Evolutionary conservation across 2,329 filamentous ascomycete species (phyloP), one percentile per base, ranked within the genome.

Genomic region (Trichoderma sp.): DNA sequence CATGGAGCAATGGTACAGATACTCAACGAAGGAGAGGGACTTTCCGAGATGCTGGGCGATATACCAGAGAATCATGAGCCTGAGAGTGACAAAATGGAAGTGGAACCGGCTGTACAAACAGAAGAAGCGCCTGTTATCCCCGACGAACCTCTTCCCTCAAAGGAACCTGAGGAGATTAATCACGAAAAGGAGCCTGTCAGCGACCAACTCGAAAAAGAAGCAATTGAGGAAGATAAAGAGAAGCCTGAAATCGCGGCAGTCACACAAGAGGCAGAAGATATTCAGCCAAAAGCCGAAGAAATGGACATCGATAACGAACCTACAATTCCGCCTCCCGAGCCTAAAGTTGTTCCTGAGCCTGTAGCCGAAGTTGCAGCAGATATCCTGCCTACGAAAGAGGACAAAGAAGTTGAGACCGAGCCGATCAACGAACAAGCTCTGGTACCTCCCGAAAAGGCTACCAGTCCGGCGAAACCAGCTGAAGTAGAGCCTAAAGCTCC

Each of bases 1-100:
- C 80, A 87, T 58, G 82, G 85, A 49, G 82, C 84, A 5, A 79
- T 85, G 76, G 79, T 82, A 5, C 81, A 81, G 65, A 79, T 88
- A 62, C 74, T 85, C 10, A 81, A 79, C 3, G 82, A 86, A 62
- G 73, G 78, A 2, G 83, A 85, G 61, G 80, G 78, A 4, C 71
- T 87, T 37, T 70, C 76, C 16, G 79, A 81, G 21, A 80, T 86
- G 76, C 73, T 86, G 8, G 82, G 82, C n/a, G 70, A 78, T 16
- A 35, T 52, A n/a, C 60, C 61, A 29, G 16, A 19, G n/a, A 24
- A 16, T 29, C 31, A 31, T 4, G 52, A 52, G 10, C 33, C 35
- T 1, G 37, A 37, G 29, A 10, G 7, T 21, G 61, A 66, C 16
- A 67, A 57, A 40, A 56, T 66, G 43, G 49, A 60, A 13, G 21